These are phyloP conservation scores for Dianthus caryophyllus DNA, from an alignment of 148 eudicot species.

Conservation along the genomic window DNA sequence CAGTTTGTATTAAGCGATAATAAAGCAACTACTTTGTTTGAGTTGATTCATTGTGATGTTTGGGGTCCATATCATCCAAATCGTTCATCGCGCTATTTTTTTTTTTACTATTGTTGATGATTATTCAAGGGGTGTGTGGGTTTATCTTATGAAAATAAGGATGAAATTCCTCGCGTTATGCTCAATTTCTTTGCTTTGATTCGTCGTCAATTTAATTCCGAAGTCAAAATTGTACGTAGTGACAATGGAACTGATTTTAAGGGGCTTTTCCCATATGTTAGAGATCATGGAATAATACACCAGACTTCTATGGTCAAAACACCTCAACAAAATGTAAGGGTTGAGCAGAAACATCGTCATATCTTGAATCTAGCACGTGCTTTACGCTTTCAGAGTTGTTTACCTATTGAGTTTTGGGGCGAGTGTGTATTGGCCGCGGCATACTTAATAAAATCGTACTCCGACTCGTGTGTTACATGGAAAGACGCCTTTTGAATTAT, in stretches of 20 bases:
- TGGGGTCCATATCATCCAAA: neutral
- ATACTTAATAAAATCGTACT: neutral
- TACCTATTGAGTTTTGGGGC: too few species aligned
- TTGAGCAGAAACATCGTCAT: neutral
- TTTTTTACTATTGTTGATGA: slow-evolving; percentile 2
- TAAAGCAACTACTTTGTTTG: neutral
- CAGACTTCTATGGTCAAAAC: neutral
- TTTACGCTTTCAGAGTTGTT: neutral
- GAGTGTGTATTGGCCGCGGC: too few species aligned
- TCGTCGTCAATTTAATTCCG: neutral
- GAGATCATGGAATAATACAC: neutral
- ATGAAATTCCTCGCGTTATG: neutral
- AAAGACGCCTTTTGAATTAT: neutral
- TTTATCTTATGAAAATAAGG: neutral
- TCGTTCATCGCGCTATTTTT: neutral
- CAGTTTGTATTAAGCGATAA: neutral
- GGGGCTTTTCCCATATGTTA: neutral
- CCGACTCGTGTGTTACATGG: neutral
- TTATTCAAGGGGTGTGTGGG: neutral
- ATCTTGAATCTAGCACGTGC: neutral
- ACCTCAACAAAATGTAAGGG: neutral
- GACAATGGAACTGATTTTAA: neutral
- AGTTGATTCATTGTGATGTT: neutral
- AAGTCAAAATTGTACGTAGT: too few species aligned
- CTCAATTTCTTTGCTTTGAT: neutral